Percentiles rank a stretch among this genome's conserved stretches.
phyloP scores from a whole-genome alignment of 768 basidiomycete genomes.

The Sporobolomyces pararoseus region DNA sequence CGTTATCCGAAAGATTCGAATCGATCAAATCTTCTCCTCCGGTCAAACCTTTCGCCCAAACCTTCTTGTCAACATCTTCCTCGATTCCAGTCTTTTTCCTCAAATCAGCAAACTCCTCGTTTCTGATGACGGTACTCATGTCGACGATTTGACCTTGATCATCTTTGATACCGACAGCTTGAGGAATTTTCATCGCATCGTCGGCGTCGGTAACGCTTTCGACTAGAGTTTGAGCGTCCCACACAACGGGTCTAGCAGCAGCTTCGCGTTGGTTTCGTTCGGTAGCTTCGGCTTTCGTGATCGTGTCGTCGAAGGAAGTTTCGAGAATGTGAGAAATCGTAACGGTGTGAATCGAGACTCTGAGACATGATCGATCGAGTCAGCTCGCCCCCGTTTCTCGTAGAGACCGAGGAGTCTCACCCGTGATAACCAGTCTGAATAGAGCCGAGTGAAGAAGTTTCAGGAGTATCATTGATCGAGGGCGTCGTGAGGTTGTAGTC shows the following conservation, averaged over 20 bases:
- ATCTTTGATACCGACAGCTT: constrained; percentile 21
- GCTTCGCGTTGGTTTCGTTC: constrained; percentile 57
- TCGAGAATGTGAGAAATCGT: constrained; percentile 59
- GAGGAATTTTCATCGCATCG: not conserved
- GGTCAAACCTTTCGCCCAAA: constrained; percentile 4
- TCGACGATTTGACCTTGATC: not conserved
- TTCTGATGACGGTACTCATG: not conserved
- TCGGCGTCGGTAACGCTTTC: constrained; percentile 16
- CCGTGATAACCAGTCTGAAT: constrained; percentile 40
- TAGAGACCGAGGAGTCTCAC: constrained; percentile 10
- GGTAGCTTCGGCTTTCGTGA: constrained; percentile 22
- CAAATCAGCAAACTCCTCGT: not conserved
- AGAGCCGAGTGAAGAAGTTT: constrained; percentile 27
- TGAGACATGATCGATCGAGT: not conserved
- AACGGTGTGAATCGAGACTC: constrained; percentile 43
- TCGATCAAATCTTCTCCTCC: constrained; percentile 9
- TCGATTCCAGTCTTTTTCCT: constrained; percentile 25
- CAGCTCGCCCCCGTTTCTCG: not conserved
- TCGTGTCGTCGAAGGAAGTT: constrained; percentile 56
- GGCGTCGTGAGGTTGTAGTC: constrained; percentile 38
- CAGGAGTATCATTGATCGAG: constrained; percentile 23
- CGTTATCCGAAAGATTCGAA: constrained; percentile 34
- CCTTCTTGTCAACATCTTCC: not conserved
- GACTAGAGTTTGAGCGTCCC: constrained; percentile 37
- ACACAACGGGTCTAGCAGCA: constrained; percentile 50